Base-by-base conservation (phyloP, 2,329 filamentous ascomycete genomes). In the Neophaeococcomyces mojaviensis region DNA sequence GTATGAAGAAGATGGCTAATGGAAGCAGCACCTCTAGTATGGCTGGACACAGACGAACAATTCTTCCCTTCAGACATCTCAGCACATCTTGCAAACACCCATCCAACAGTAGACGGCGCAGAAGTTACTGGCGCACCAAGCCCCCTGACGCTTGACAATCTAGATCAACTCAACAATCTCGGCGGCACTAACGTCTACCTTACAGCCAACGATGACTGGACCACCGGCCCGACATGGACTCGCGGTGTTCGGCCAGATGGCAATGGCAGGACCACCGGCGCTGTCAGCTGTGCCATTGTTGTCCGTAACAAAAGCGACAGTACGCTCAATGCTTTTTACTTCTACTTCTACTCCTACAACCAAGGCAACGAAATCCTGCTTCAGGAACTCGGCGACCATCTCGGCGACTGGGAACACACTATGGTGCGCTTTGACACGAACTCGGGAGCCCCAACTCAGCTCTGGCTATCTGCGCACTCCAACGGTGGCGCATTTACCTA, bases 391-490 rank as follows among this genome's bases (percentile, higher is more conserved):
- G 71, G 72, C 50, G 72, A 81, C 58, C 81, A 84, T 58, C 74
- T 84, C 24, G 81, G 80, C 7, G 78, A 81, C 57, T 81, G 77
- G 72, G 72, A 61, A 46, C 59, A 58, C 19, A 42, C 35, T n/a
- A 51, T 55, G 48, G 68, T 85, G 26, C 78, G 81, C 9, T 85
- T 85, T 61, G 42, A 66, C 13, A 26, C 31, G 12, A 38, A 19
- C 4, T 67, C 80, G 44, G 76, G 76, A 8, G 51, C 56, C 1
- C 81, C 81, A 0, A 61, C 71, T 50, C 66, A 70, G 1, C 59
- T 84, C 10, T 84, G 79, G 77, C 83, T 73, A 57, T 77, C 72
- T 43, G 80, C 84, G 57, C 81, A 84, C 59, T 62, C 68, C 24
- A 70, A 72, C 50, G 81, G 81, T 3, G 68, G 84, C 60, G 80